Percentiles rank a stretch among this genome's conserved stretches.
phyloP scores from a whole-genome alignment of 768 basidiomycete genomes.

The Tricholoma flavovirens region DNA sequence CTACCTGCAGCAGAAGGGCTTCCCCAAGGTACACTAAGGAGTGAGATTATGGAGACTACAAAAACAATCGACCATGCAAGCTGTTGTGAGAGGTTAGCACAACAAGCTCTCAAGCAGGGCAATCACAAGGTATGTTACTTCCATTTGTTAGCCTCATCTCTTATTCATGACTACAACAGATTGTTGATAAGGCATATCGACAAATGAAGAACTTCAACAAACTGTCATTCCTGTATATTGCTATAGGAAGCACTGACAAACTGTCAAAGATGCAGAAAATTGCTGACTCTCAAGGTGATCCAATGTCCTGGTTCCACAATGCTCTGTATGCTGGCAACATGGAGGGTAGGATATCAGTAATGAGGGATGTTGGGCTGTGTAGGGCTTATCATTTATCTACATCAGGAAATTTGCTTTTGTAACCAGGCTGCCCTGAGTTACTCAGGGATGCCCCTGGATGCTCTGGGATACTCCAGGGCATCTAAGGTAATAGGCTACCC shows the following conservation, averaged over 20 bases:
- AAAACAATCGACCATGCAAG: constrained; percentile 82
- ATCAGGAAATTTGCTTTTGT: too few species aligned
- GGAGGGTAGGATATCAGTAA: too few species aligned
- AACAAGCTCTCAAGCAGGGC: constrained; percentile 95
- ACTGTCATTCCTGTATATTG: constrained; percentile 93
- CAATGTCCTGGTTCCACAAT: too few species aligned
- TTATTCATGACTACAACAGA: constrained; percentile 36
- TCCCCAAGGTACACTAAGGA: constrained; percentile 29
- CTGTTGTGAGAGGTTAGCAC: constrained; percentile 88
- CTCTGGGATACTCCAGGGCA: too few species aligned
- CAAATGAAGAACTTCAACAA: constrained; percentile 97
- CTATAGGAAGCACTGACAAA: constrained; percentile 90
- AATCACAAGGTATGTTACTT: constrained; percentile 73
- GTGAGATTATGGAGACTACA: constrained; percentile 60
- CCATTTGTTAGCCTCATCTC: too few species aligned
- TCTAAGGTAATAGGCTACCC: too few species aligned
- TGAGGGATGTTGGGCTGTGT: constrained; percentile 92
- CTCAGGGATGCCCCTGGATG: too few species aligned
- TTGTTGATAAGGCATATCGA: too few species aligned
- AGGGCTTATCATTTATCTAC: constrained; percentile 31
- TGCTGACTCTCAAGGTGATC: constrained; percentile 89
- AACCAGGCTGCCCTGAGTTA: too few species aligned
- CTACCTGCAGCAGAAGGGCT: too few species aligned
- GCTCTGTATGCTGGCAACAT: too few species aligned
- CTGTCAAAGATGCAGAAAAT: constrained; percentile 99